Evolutionary conservation across 495 filamentous ascomycete genomes (phyloP).

Genomic region (Penicillium mononematosum): DNA sequence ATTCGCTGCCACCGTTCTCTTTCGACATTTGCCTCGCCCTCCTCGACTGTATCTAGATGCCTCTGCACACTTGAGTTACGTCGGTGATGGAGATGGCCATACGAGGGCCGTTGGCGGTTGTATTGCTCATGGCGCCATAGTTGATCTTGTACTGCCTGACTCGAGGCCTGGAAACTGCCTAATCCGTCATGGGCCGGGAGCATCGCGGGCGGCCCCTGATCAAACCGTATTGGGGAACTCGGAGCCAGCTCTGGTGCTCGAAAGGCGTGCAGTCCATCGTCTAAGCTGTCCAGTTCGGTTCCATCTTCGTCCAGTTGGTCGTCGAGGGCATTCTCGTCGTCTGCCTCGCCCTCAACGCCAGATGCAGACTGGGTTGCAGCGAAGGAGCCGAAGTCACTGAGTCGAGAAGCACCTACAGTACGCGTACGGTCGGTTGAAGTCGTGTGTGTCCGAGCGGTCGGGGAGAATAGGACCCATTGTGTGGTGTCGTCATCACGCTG

Average conservation of each 20-base stretch:
- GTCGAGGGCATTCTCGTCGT: slow-evolving; percentile 47
- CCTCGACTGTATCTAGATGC: slow-evolving; percentile 63
- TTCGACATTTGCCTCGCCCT: slow-evolving; percentile 53
- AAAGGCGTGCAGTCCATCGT: slow-evolving; percentile 86
- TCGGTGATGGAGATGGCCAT: slow-evolving; percentile 32
- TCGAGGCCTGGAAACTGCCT: slow-evolving; percentile 69
- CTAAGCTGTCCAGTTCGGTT: slow-evolving; percentile 81
- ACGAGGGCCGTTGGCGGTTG: slow-evolving; percentile 60
- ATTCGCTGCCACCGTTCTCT: slow-evolving; percentile 76
- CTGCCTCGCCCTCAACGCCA: slow-evolving; percentile 46
- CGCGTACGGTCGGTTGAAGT: slow-evolving; percentile 70
- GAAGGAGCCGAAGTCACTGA: slow-evolving; percentile 85
- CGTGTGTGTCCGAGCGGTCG: slow-evolving; percentile 65
- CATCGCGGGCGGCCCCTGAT: slow-evolving; percentile 58
- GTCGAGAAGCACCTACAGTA: slow-evolving; percentile 70
- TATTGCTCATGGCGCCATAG: slow-evolving; percentile 82
- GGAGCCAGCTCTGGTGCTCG: slow-evolving; percentile 60
- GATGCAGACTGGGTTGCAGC: slow-evolving; percentile 54
- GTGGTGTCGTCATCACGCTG: slow-evolving; percentile 64
- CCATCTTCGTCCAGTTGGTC: slow-evolving; percentile 63
- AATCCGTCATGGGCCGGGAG: slow-evolving; percentile 90
- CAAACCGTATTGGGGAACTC: slow-evolving; percentile 43
- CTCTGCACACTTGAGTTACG: slow-evolving; percentile 61
- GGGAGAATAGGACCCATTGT: slow-evolving; percentile 97
- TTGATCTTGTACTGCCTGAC: slow-evolving; percentile 65